Percentiles rank a stretch among this genome's conserved stretches.
These are phyloP conservation scores for Tulasnella sp. DNA, from an alignment of 768 basidiomycete genomes.

Conservation along the genomic window DNA sequence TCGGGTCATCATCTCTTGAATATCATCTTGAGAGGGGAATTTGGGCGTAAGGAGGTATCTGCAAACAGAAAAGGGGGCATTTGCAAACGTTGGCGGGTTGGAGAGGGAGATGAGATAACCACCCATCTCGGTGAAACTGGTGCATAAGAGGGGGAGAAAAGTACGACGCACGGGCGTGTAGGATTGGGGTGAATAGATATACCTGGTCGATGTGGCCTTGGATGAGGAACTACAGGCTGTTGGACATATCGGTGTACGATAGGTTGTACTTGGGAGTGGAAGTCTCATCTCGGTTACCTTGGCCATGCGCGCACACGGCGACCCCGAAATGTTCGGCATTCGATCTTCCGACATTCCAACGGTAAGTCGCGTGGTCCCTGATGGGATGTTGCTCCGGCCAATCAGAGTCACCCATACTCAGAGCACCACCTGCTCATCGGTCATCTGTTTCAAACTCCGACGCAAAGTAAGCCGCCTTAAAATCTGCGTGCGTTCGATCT, in stretches of 20 bases:
- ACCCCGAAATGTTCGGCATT: not conserved
- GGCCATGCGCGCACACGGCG: too few species aligned
- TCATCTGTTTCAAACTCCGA: too few species aligned
- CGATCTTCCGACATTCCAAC: too few species aligned
- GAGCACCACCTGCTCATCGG: too few species aligned
- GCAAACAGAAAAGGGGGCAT: not conserved
- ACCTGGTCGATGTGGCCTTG: too few species aligned
- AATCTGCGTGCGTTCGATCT: too few species aligned
- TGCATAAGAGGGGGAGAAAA: not conserved
- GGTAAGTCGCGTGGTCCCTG: not conserved
- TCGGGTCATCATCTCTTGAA: conserved; percentile 64
- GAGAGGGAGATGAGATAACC: conserved; percentile 39
- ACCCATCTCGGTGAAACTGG: conserved; percentile 67
- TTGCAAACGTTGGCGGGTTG: not conserved
- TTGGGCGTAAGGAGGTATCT: conserved; percentile 80
- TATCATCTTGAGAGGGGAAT: conserved; percentile 66
- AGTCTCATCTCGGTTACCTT: not conserved
- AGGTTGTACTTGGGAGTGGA: not conserved
- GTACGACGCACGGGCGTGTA: too few species aligned
- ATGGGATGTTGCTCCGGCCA: too few species aligned
- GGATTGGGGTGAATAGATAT: too few species aligned
- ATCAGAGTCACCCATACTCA: too few species aligned
- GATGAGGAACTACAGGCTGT: too few species aligned
- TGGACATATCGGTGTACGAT: not conserved
- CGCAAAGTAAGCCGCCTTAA: too few species aligned